Evolutionary conservation across 1,284 basidiomycete genomes (phyloP), one percentile per base, ranked within the genome.

Genomic region (Papiliotrema laurentii): DNA sequence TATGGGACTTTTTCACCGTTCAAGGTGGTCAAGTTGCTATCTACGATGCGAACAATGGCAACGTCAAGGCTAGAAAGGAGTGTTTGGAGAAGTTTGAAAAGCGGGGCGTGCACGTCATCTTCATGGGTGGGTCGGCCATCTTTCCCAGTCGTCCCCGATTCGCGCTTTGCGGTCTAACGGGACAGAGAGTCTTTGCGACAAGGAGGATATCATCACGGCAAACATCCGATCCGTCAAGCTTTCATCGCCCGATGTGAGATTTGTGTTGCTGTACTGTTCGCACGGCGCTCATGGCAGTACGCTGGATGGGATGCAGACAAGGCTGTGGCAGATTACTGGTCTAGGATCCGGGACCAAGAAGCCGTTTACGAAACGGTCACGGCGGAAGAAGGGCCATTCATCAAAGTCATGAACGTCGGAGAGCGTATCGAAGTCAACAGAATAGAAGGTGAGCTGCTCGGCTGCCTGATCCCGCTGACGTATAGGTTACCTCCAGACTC

Each of bases 1-100:
- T 98, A 38, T 85, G 84, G 81, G 84, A 91, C 53, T 96, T 88
- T 73, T 98, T 96, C 75, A 80, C 83, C 56, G 77, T 77, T 1
- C 74, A 79, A 43, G 75, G 78, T 3, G 93, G 93, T 0, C 94
- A 99, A 71, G 93, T 98, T 16, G 90, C 94, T 28, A 93, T 99
- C 54, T 98, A 97, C 75, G 96, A 99, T 69, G 96, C 96, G n/a
- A 98, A 98, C 71, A 97, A 98, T 64, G 90, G 91, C 1, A 84
- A 83, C 10, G 78, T 79, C 40, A 79, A 78, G 37, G 79, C 80
- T 31, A 78, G 96, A 44, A 81, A 85, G 55, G 77, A 76, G 16
- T 75, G 96, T 31, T 83, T 86, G 2, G 84, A 92, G 72, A 89
- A 84, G 74, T 97, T 96, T 64, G 84, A 86, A 70, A 80, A 83